Evolutionary conservation across 306 rosid species (phyloP).

Genomic region (Medicago truncatula): DNA sequence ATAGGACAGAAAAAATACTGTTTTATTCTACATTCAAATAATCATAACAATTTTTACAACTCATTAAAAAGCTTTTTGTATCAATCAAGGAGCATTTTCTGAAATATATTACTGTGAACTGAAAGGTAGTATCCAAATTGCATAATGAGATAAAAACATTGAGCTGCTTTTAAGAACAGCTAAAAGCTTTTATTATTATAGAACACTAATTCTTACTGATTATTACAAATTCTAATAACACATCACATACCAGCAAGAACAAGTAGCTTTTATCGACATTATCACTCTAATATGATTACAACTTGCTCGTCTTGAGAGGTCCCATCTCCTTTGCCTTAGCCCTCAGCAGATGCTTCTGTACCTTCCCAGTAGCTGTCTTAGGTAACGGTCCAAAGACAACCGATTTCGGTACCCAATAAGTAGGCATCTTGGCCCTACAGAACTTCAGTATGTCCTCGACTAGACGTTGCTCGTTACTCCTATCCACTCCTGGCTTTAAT

Average conservation of each 20-base stretch:
- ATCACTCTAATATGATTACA: conserved; percentile 22
- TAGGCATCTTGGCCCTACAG: conserved; percentile 79
- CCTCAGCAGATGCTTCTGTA: conserved; percentile 86
- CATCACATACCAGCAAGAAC: conserved; percentile 21
- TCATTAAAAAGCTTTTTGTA: not conserved
- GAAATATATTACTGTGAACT: not conserved
- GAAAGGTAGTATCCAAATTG: conserved; percentile 8
- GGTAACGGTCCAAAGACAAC: conserved; percentile 44
- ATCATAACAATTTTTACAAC: not conserved
- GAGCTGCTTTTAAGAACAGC: not conserved
- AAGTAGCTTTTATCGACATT: not conserved
- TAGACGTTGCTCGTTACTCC: conserved; percentile 56
- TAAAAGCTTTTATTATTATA: conserved; percentile 7
- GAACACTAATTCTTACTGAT: not conserved
- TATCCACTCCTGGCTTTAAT: conserved; percentile 59
- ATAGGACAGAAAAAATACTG: no score
- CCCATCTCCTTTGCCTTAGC: conserved; percentile 76
- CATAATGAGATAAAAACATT: not conserved
- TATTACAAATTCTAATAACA: not conserved
- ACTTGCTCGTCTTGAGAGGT: conserved; percentile 54
- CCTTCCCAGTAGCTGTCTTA: conserved; percentile 48
- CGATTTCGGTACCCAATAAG: conserved; percentile 78
- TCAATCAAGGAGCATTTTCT: not conserved
- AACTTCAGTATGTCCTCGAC: conserved; percentile 75
- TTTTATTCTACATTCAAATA: not conserved